Conservation (phyloP, 768 basidiomycete species). For the Zangia roseola region DNA sequence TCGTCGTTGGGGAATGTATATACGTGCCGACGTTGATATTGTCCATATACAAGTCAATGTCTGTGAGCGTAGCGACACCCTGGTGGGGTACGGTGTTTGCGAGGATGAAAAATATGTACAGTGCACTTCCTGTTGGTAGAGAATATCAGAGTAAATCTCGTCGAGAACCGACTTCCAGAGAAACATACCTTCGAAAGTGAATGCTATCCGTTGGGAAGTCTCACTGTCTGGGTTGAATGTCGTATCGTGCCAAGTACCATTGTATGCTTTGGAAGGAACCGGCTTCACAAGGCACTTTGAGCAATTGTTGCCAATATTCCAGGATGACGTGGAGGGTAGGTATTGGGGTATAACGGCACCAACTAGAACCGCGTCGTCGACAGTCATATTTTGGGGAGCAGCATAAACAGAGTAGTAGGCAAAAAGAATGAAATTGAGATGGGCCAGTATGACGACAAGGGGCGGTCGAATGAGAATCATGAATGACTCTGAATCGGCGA, state of each 20-base stretch:
- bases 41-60: slow-evolving; percentile 12
- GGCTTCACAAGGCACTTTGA: neutral
- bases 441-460: neutral
- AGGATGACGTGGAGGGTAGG: slow-evolving; percentile 1
- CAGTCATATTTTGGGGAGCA: slow-evolving; percentile 10
- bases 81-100: slow-evolving; percentile 1
- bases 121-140: slow-evolving; percentile 4
- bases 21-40: neutral
- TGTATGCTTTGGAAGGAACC: slow-evolving; percentile 1
- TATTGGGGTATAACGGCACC: slow-evolving; percentile 11
- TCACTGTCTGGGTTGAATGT: neutral
- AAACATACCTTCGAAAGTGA: slow-evolving; percentile 12
- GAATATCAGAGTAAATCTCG: neutral
- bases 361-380: slow-evolving; percentile 13
- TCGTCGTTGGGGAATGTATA: neutral
- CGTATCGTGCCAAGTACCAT: slow-evolving; percentile 20
- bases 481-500: no score
- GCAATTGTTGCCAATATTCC: slow-evolving; percentile 13
- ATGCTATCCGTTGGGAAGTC: neutral
- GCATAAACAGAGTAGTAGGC: neutral
- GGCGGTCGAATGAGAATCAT: no score
- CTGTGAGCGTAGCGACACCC: neutral
- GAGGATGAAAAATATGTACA: slow-evolving; percentile 20
- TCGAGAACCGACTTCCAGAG: neutral
- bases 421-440: neutral